phyloP scores from a whole-genome alignment of 192 early-diverging fungal genomes.

The Umbelopsis ramanniana region DNA sequence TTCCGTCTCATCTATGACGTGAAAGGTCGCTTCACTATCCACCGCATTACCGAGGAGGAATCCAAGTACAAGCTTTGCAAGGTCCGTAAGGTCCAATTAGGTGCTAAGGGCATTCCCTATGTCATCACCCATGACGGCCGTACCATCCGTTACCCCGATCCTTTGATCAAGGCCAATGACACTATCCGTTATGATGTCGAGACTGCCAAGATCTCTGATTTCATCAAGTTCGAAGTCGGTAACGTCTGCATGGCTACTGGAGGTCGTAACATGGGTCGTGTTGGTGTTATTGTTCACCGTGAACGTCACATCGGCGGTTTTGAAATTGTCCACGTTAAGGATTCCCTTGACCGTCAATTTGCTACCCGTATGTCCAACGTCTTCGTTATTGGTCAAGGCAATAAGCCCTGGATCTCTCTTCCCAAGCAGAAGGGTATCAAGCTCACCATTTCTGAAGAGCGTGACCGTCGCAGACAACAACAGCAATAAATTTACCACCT shows the following conservation, averaged over 20 bases:
- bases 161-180: conserved; percentile 99
- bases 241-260: conserved; percentile 99
- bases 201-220: conserved; percentile 90
- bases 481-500: conserved; percentile 4
- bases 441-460: conserved; percentile 99
- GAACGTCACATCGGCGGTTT: conserved; percentile 98
- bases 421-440: conserved; percentile 99
- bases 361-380: conserved; percentile 98
- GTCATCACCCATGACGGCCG: conserved; percentile 99
- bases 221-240: conserved; percentile 97
- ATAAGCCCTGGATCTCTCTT: conserved; percentile 94
- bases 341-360: conserved; percentile 91
- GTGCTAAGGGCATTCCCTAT: conserved; percentile 95
- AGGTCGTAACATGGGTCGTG: conserved; percentile 98
- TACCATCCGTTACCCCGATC: conserved; percentile 99
- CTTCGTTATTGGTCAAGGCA: conserved; percentile 83
- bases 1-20: conserved; percentile 99
- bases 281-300: conserved; percentile 95
- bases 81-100: conserved; percentile 94
- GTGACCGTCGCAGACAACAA: conserved; percentile 75
- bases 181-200: conserved; percentile 97
- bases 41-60: conserved; percentile 98
- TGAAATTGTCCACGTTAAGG: conserved; percentile 99
- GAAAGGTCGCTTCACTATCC: conserved; percentile 99
- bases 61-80: conserved; percentile 99